A percentile compares a stretch with the other conserved stretches of the same genome.
Evolutionary conservation across 257 asterid genomes (phyloP).

Genomic region (Ophiorrhiza pumila): DNA sequence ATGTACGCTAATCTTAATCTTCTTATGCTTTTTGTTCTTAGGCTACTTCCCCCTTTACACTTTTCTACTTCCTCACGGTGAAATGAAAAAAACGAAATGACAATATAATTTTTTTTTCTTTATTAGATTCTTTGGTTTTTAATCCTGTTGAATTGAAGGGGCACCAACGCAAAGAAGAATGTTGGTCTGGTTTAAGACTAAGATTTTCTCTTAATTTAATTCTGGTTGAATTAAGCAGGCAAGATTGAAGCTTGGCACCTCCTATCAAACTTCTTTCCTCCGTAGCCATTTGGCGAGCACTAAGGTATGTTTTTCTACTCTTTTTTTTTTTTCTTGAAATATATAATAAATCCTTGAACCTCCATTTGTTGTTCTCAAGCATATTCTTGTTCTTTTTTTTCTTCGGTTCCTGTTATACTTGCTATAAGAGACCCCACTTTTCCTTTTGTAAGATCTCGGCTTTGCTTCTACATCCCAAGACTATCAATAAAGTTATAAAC

Average conservation of each 20-base stretch:
- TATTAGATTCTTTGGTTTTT: not conserved
- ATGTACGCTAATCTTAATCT: too few species aligned
- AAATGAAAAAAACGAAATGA: too few species aligned
- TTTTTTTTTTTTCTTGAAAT: not conserved
- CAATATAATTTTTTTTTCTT: too few species aligned
- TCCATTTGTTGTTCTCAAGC: not conserved
- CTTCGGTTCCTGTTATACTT: not conserved
- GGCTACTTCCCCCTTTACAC: not conserved
- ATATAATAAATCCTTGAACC: not conserved
- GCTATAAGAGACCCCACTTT: not conserved
- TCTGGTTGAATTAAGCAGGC: constrained; percentile 36
- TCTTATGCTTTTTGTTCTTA: too few species aligned
- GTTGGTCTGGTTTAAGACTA: not conserved
- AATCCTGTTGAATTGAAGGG: too few species aligned
- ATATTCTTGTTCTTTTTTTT: not conserved
- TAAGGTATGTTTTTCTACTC: constrained; percentile 42
- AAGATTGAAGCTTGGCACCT: constrained; percentile 35
- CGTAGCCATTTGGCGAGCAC: constrained; percentile 34
- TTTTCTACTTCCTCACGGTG: not conserved
- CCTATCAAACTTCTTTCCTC: constrained; percentile 32
- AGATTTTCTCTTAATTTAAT: not conserved
- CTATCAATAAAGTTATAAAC: not conserved
- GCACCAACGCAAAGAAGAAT: too few species aligned
- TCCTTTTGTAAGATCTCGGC: not conserved
- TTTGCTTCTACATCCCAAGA: constrained; percentile 1